Evolutionary conservation across 1,284 basidiomycete genomes (phyloP), one percentile per base, ranked within the genome.

Genomic region (Takashimella koratensis): DNA sequence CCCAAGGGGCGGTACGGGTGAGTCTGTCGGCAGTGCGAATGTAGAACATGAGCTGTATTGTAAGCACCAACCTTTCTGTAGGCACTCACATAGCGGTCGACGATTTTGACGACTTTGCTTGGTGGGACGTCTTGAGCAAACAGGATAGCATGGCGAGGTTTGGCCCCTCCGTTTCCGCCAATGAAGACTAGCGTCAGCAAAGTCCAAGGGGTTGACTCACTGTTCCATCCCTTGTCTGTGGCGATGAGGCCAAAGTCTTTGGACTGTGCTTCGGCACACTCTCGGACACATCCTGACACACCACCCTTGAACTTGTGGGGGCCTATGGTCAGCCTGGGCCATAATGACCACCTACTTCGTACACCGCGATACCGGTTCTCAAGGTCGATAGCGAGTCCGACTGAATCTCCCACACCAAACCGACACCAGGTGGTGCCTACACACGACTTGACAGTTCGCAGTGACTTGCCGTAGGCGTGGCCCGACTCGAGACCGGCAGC

Each of bases 281-380:
- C 86, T 19, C 86, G 79, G 0, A 86, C 80, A 62, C 86, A 88
- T 13, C 87, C 87, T 36, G 82, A 84, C 2, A 89, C 85, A n/a
- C 87, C 87, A 16, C 86, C 86, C 71, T 88, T 88, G 70, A 86
- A 64, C 73, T 88, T 89, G 75, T 88, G 87, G 13, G 87, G 87
- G 2, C 82, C 51, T 54, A n/a, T 2, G 4, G 16, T 11, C 27
- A n/a, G n/a, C n/a, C n/a, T n/a, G n/a, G n/a, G n/a, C n/a, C n/a
- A n/a, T n/a, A n/a, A n/a, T n/a, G n/a, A 8, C 11, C 5, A 43
- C 52, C 24, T 27, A 54, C 54, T 81, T 26, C 72, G 81, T 22
- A 89, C 79, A 27, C 86, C 85, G 57, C 84, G 83, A 73, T 89
- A 89, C 4, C 87, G 79, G 54, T 86, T 80, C 72, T 90, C 87